These are phyloP conservation scores for Pichia scutulata DNA, from an alignment of 805 yeast species.

Conservation along the genomic window DNA sequence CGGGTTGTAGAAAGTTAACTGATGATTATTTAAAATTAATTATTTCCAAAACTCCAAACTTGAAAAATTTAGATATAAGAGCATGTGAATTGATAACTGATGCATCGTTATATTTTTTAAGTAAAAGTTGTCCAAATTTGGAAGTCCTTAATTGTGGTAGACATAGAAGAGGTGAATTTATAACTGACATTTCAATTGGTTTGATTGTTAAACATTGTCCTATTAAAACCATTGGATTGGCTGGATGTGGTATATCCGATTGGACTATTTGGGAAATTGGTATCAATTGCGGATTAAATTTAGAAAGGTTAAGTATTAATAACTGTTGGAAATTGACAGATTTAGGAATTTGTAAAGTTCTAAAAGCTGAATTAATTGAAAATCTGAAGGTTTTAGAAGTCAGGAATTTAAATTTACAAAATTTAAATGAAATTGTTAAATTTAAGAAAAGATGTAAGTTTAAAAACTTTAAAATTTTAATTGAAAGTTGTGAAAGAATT, in stretches of 20 bases:
- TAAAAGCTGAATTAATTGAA: conserved; percentile 42
- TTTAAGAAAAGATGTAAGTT: conserved; percentile 49
- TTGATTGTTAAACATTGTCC: conserved; percentile 49
- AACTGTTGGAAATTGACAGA: conserved; percentile 44
- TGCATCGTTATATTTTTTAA: conserved; percentile 62
- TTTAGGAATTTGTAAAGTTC: conserved; percentile 25
- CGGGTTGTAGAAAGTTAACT: conserved; percentile 60
- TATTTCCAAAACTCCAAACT: conserved; percentile 46
- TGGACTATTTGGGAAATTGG: conserved; percentile 76
- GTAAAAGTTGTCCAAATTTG: conserved; percentile 50
- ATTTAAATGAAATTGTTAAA: conserved; percentile 57
- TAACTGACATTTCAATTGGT: conserved; percentile 64
- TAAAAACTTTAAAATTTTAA: conserved; percentile 38
- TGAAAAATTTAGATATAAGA: conserved; percentile 64
- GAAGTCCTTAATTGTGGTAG: conserved; percentile 72
- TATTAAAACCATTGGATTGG: conserved; percentile 70
- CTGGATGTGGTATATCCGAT: conserved; percentile 81
- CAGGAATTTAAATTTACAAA: conserved; percentile 52
- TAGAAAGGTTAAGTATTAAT: conserved; percentile 68
- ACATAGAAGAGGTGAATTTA: conserved; percentile 54
- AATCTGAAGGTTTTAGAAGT: conserved; percentile 70
- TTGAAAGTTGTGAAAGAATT: conserved; percentile 73
- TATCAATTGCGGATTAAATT: conserved; percentile 31
- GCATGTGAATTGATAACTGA: conserved; percentile 80
- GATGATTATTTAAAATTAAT: conserved; percentile 51